These are phyloP conservation scores for Chrysopogon serrulatus DNA, from an alignment of 176 grass and related monocot genomes.

Conservation along the genomic window DNA sequence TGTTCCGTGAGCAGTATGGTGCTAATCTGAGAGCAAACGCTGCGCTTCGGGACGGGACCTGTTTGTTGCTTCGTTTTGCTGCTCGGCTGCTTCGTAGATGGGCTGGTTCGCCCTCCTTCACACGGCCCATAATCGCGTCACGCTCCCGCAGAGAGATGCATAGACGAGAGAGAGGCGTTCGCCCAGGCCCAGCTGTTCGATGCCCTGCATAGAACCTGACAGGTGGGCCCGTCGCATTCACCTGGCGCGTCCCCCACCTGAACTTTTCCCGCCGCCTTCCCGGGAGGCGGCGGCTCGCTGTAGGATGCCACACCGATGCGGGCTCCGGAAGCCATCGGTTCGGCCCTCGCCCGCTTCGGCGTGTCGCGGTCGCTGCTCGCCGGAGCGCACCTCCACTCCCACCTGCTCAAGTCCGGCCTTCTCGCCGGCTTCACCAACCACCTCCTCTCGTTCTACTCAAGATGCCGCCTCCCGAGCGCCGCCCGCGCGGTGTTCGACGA, in stretches of 20 bases:
- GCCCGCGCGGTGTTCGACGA: slow-evolving; percentile 83
- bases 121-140: no score
- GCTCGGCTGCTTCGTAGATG: no score
- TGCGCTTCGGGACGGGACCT: no score
- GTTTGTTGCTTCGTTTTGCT: no score
- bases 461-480: slow-evolving; percentile 34
- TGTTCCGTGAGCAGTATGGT: no score
- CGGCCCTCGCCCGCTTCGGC: slow-evolving; percentile 29
- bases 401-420: slow-evolving; percentile 56
- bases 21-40: no score
- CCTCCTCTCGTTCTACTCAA: slow-evolving; percentile 57
- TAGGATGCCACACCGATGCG: slow-evolving; percentile 20
- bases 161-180: no score
- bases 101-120: no score
- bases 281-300: neutral
- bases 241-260: neutral
- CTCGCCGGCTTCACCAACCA: slow-evolving; percentile 46
- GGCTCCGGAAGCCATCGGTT: slow-evolving; percentile 17
- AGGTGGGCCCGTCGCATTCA: neutral
- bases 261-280: neutral
- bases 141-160: no score
- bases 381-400: slow-evolving; percentile 51
- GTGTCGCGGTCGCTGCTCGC: slow-evolving; percentile 22
- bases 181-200: no score
- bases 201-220: no score